Base-by-base conservation (phyloP, 495 filamentous ascomycete species). In the Trichocladium antarcticum region DNA sequence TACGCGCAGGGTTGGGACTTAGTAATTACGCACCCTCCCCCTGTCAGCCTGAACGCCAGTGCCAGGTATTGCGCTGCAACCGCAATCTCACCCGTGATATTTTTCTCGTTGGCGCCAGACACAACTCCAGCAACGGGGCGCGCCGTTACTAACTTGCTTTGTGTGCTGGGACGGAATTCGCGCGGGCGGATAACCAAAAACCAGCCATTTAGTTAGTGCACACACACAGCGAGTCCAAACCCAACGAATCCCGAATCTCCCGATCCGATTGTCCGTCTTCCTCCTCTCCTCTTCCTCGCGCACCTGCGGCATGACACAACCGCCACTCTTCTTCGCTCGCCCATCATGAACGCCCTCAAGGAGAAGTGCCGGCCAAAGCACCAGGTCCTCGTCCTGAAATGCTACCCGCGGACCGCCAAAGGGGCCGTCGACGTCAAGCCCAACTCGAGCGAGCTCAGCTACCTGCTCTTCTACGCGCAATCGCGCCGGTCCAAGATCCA, bases 391-490 rank as follows among this genome's bases (percentile, higher is more conserved):
- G 81, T 93, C 42, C 75, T 95, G 27, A 95, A 94, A 66, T 96
- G 89, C 72, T 96, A 93, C 68, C 89, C 89, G 27, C 79, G 78
- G 54, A 89, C 85, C 47, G 83, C 86, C 46, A 95, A 94, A 68
- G 86, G 84, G 50, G 85, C 85, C 39, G 77, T 83, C 60, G 86
- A 93, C 54, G 85, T 94, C 49, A 90, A 88, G 66, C 87, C 89
- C 8, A 96, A 96, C 62, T 82, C 85, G 37, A 92, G 85, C 66
- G 89, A 96, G 71, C 80, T 96, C 36, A 93, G 86, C 62, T 96
- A 96, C 62, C 77, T 96, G 43, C 79, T 95, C 22, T 96, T 90
- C 75, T 95, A 96, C 74, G 86, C 84, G 36, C 89, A 87, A 63
- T 92, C 89, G 55, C 84, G 89, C 44, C 78, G 86, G 49, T 89